Evolutionary conservation across 805 yeast species (phyloP), one percentile per base, ranked within the genome.

Genomic region (Lipomyces mesembrius): DNA sequence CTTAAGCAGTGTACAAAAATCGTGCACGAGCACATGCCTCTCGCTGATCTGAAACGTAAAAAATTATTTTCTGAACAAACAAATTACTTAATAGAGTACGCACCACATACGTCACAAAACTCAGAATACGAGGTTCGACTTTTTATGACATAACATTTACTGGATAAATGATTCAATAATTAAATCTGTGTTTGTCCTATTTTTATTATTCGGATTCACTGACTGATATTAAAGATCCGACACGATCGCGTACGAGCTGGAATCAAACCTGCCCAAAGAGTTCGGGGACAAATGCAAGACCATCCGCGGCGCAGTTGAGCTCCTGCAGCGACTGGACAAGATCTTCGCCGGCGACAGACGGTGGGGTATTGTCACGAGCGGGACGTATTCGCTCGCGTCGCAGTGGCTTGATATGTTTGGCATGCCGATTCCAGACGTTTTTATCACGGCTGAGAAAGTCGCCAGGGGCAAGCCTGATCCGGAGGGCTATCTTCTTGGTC

Each of bases 341-440:
- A 14, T 22, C 32, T 25, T 12, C 55, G 20, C 60, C 9, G 46
- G 20, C 29, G 20, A 22, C 37, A 29, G 81, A 75, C 87, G 86
- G 79, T 91, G 96, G 92, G 94, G 93, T 64, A 89, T 91, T 75
- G 96, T 92, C 71, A 91, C 97, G 35, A 87, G 92, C 60, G 97
- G 96, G 73, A 88, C 93, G 65, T 82, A 83, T 71, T 88, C 85
- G 49, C 83, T 91, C 82, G 96, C 96, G 64, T 81, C 86, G 74
- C 85, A 88, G 73, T 91, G 96, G 95, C 86, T 91, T 77, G 81
- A 83, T 72, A 80, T 89, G 77, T 82, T 90, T 75, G 83, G 84
- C 60, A 79, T 83, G 61, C 82, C 83, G 64, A 81, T 83, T 77
- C 97, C 97, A 60, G 85, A 88, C 72, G 84, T 86, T 58, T 91